Evolutionary conservation across 768 basidiomycete genomes (phyloP).

Genomic region (Lactarius psammicola): DNA sequence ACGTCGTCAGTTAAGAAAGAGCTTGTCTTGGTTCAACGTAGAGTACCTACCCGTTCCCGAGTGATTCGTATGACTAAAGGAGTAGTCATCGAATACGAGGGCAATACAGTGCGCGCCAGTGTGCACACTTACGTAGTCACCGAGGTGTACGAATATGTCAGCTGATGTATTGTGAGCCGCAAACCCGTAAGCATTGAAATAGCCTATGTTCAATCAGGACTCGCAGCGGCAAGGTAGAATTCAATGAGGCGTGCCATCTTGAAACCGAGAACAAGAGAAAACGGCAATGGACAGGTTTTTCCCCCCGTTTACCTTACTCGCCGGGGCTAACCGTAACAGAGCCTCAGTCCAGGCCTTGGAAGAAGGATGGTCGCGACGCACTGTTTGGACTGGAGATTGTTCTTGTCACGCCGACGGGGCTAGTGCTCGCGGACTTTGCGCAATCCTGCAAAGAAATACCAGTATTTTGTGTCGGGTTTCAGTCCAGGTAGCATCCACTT

Average conservation of each 20-base stretch:
- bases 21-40: background rate
- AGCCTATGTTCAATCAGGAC: conserved; percentile 37
- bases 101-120: background rate
- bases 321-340: conserved; percentile 40
- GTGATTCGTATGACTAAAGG: conserved; percentile 48
- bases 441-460: conserved; percentile 57
- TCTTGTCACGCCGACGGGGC: conserved; percentile 51
- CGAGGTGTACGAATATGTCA: conserved; percentile 56
- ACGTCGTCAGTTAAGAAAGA: background rate
- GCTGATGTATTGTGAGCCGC: conserved; percentile 52
- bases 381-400: conserved; percentile 49
- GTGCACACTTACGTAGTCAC: conserved; percentile 51
- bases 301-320: conserved; percentile 49
- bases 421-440: conserved; percentile 43
- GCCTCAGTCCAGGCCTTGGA: background rate
- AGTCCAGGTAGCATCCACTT: conserved; percentile 55
- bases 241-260: conserved; percentile 39
- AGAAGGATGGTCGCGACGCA: conserved; percentile 32
- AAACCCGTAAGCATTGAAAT: conserved; percentile 61
- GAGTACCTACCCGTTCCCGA: conserved; percentile 36
- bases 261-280: conserved; percentile 58
- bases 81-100: background rate
- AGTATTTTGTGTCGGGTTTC: conserved; percentile 52
- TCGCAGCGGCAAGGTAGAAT: background rate
- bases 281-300: conserved; percentile 54